Conservation (phyloP, 176 grass and related monocot genomes). For the Triticum timopheevii region DNA sequence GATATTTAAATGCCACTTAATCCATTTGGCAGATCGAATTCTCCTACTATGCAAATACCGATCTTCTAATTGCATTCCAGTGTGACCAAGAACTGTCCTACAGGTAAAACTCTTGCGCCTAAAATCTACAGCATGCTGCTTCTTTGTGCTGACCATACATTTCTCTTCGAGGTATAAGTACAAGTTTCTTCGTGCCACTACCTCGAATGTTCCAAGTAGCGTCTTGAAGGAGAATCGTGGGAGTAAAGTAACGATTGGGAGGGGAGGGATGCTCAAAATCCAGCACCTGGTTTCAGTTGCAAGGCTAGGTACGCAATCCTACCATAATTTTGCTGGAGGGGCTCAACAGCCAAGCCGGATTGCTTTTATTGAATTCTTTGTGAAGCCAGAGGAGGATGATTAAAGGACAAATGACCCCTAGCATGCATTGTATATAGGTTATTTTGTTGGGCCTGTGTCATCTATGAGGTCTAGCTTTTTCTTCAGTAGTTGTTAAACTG, state of each 20-base stretch:
- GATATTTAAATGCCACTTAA: neutral
- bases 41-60: conserved; percentile 71
- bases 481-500: neutral
- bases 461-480: neutral
- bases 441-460: neutral
- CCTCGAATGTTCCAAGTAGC: conserved; percentile 70
- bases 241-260: conserved; percentile 77
- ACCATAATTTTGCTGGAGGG: conserved; percentile 45
- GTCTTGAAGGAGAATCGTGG: conserved; percentile 79
- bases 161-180: conserved; percentile 78
- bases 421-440: conserved; percentile 15
- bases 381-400: conserved; percentile 79
- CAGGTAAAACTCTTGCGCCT: conserved; percentile 43
- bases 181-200: conserved; percentile 88
- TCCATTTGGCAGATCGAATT: conserved; percentile 60
- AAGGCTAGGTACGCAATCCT: conserved; percentile 51
- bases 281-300: conserved; percentile 88
- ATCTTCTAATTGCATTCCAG: conserved; percentile 82
- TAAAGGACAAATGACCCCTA: conserved; percentile 35
- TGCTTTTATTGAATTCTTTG: conserved; percentile 90
- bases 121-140: conserved; percentile 1
- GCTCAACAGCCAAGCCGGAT: conserved; percentile 69
- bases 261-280: conserved; percentile 92
- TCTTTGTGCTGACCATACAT: neutral
- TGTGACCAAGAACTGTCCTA: conserved; percentile 64